A percentile compares a stretch with the other conserved stretches of the same genome.
phyloP scores from a whole-genome alignment of 345 rosid species.

The Sonneratia caseolaris region DNA sequence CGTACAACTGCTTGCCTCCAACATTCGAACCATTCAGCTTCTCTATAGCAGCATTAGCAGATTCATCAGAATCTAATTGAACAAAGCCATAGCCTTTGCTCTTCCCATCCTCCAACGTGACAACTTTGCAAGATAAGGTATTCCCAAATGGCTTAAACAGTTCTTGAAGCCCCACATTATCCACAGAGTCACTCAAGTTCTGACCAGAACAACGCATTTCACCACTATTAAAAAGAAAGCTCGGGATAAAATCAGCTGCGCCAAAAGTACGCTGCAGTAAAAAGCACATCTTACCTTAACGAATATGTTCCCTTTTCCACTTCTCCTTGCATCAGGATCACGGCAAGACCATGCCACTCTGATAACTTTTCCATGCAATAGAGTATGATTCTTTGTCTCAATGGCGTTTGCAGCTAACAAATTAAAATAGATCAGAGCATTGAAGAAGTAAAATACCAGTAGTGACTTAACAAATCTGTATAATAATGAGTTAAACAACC shows the following conservation, averaged over 20 bases:
- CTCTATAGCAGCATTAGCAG: conserved; percentile 63
- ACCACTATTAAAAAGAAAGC: neutral
- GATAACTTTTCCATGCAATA: conserved; percentile 51
- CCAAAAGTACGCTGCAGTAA: too few relatives aligned
- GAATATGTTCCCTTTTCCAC: conserved; percentile 61
- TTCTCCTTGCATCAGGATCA: conserved; percentile 60
- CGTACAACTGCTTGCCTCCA: conserved; percentile 59
- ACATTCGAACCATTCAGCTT: conserved; percentile 33
- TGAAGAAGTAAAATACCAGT: neutral
- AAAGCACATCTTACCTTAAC: conserved; percentile 43
- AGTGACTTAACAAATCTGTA: too few relatives aligned
- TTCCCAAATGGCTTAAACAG: conserved; percentile 47
- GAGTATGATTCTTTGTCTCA: conserved; percentile 47
- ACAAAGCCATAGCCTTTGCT: conserved; percentile 71
- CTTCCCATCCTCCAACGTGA: conserved; percentile 46
- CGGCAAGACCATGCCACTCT: conserved; percentile 66
- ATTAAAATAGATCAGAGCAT: conserved; percentile 2
- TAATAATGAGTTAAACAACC: neutral
- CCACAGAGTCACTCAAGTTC: conserved; percentile 52
- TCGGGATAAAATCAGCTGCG: neutral
- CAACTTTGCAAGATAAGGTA: conserved; percentile 59
- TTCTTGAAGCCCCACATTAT: conserved; percentile 36
- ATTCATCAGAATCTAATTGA: conserved; percentile 45
- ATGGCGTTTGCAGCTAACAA: conserved; percentile 52
- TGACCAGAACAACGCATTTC: conserved; percentile 12